phyloP scores from a whole-genome alignment of 2,329 filamentous ascomycete species.

The Diaporthe destruens region DNA sequence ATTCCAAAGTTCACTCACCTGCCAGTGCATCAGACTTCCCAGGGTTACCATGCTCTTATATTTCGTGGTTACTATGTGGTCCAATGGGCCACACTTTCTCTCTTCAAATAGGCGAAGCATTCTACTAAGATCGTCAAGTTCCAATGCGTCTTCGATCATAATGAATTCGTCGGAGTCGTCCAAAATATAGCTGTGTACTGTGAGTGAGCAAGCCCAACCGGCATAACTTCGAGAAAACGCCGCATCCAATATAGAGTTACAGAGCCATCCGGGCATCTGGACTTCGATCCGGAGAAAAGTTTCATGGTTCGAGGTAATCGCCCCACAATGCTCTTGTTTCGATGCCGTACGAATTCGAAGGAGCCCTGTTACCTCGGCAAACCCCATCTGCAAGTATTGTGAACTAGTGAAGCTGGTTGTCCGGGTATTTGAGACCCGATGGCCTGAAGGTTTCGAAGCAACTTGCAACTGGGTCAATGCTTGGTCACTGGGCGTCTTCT shows the following conservation, averaged over 20 bases:
- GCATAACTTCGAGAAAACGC: neutral
- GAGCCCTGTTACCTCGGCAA: neutral
- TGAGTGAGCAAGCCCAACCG: neutral
- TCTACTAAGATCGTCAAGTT: neutral
- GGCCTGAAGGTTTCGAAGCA: fast-evolving
- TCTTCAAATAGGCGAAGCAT: neutral
- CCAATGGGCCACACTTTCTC: neutral
- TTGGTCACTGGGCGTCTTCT: neutral
- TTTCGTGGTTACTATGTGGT: too few relatives aligned
- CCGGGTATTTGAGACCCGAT: neutral
- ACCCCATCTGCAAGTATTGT: neutral
- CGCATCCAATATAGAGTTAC: neutral
- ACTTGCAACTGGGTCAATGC: fast-evolving
- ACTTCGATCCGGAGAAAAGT: neutral
- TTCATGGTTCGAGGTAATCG: neutral
- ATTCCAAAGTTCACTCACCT: neutral
- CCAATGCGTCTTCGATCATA: fast-evolving
- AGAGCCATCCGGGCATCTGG: neutral
- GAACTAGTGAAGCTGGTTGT: neutral
- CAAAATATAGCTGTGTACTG: fast-evolving
- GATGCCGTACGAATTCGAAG: neutral
- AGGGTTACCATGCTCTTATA: too few relatives aligned
- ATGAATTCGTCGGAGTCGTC: fast-evolving
- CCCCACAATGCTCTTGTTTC: neutral
- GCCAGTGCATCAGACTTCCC: too few relatives aligned